Base-by-base conservation (phyloP, 2,329 filamentous ascomycete species). In the Cladosporium sp. region DNA sequence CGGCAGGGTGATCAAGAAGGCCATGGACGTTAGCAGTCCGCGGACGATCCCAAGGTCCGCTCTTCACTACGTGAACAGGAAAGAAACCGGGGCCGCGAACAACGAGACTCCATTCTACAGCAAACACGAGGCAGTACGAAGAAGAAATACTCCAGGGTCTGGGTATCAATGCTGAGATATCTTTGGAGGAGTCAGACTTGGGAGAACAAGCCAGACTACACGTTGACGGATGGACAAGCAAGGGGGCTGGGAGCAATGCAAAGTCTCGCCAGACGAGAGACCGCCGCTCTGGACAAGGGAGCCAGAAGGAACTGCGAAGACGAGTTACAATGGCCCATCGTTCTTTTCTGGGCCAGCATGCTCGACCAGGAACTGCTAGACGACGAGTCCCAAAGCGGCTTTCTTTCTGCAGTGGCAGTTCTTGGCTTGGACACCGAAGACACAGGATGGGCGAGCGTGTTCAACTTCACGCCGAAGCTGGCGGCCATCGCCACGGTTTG, bases 401-500 rank as follows among this genome's bases (percentile, higher is more conserved):
- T n/a, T n/a, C n/a, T n/a, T n/a, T n/a, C n/a, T n/a, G n/a, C n/a
- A n/a, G n/a, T 44, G 22, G 42, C 29, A 34, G 17, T 44, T 11
- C n/a, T 44, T 8, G 42, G 42, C 17, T 9, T 44, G 27, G 20
- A 30, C 22, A 8, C 20, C n/a, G 22, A n/a, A 13, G 27, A 15
- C 17, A 15, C n/a, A 44, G 42, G 42, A 17, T 44, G 22, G 20
- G 27, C 27, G 13, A 17, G 12, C 17, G 42, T 27, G 18, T n/a
- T 30, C 15, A 30, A 44, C 32, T 32, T 30, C 27, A 44, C 42
- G 24, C 29, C 42, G 24, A 44, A 24, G 18, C 27, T 29, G 17
- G n/a, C 29, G 15, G 43, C 43, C 29, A 32, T 45, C 29, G 27
- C 34, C 15, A 45, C 43, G n/a, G 43, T 45, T 15, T 15, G 15